These are phyloP conservation scores for Neoscytalidium dimidiatum DNA, from an alignment of 2,329 filamentous ascomycete species.

Conservation along the genomic window DNA sequence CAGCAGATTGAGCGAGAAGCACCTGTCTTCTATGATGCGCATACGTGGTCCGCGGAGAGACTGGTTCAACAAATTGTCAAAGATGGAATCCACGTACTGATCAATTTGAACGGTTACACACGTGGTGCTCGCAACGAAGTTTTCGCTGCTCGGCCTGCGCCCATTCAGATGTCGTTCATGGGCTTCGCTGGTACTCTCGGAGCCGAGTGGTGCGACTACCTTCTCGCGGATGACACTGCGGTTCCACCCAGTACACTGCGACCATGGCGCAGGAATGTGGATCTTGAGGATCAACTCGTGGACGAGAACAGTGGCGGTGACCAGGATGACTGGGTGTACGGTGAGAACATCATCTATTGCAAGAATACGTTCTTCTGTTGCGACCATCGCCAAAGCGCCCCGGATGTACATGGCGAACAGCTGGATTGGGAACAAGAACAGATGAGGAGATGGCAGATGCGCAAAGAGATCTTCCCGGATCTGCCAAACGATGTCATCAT, in stretches of 20 bases:
- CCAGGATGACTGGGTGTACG: conserved; percentile 85
- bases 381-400: conserved; percentile 89
- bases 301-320: conserved; percentile 69
- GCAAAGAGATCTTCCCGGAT: conserved; percentile 84
- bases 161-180: conserved; percentile 99
- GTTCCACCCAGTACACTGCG: conserved; percentile 81
- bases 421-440: conserved; percentile 85
- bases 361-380: conserved; percentile 97
- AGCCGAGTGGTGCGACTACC: conserved; percentile 98
- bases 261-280: conserved; percentile 74
- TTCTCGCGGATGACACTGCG: conserved; percentile 85
- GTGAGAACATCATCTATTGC: conserved; percentile 94
- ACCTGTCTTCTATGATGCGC: conserved; percentile 87
- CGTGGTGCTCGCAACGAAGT: conserved; percentile 95
- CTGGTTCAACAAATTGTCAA: conserved; percentile 82
- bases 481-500: conserved; percentile 84
- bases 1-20: conserved; percentile 92
- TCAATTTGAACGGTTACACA: conserved; percentile 98
- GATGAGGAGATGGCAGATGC: conserved; percentile 82
- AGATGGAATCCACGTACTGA: conserved; percentile 89
- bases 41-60: conserved; percentile 79
- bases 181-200: conserved; percentile 95
- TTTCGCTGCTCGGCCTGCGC: conserved; percentile 90
- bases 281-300: conserved; percentile 66
- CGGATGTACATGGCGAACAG: conserved; percentile 65